These are phyloP conservation scores for Cutaneotrichosporon mucoides DNA, from an alignment of 1,284 basidiomycete species.

Conservation along the genomic window DNA sequence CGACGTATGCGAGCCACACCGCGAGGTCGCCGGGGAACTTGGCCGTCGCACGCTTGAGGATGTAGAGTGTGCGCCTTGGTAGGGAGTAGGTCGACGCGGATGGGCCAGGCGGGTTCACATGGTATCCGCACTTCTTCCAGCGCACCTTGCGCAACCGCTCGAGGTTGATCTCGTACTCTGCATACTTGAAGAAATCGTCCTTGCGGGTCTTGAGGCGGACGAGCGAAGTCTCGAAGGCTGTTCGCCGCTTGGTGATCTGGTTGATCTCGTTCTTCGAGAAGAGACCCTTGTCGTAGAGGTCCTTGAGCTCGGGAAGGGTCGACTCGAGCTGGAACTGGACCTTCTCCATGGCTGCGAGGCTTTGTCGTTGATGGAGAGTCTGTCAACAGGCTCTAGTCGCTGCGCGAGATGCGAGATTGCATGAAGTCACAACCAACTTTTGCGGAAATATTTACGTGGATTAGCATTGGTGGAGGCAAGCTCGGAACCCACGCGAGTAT, in stretches of 20 bases:
- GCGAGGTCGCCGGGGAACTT: conserved; percentile 84
- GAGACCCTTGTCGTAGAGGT: conserved; percentile 78
- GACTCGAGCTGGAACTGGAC: conserved; percentile 94
- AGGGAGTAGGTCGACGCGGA: conserved; percentile 78
- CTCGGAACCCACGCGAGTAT: no score
- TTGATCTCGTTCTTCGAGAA: conserved; percentile 68
- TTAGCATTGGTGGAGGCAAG: no score
- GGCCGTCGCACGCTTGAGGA: conserved; percentile 82
- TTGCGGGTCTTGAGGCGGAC: conserved; percentile 78
- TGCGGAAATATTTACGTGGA: not conserved
- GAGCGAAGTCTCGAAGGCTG: conserved; percentile 75
- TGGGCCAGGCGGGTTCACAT: conserved; percentile 51
- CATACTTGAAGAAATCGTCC: conserved; percentile 85
- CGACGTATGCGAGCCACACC: conserved; percentile 83
- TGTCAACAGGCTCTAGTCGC: not conserved
- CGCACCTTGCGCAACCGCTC: conserved; percentile 75
- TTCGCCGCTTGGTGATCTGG: conserved; percentile 79
- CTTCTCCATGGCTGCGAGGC: conserved; percentile 58
- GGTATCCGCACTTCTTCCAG: conserved; percentile 60
- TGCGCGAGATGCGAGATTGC: not conserved
- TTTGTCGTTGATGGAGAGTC: not conserved
- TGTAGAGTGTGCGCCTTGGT: conserved; percentile 75
- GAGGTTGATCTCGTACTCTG: conserved; percentile 84
- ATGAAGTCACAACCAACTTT: conserved; percentile 1
- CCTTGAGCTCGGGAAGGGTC: conserved; percentile 94